Evolutionary conservation across 1,139 yeast genomes (phyloP).

Genomic region (Candida albicans): DNA sequence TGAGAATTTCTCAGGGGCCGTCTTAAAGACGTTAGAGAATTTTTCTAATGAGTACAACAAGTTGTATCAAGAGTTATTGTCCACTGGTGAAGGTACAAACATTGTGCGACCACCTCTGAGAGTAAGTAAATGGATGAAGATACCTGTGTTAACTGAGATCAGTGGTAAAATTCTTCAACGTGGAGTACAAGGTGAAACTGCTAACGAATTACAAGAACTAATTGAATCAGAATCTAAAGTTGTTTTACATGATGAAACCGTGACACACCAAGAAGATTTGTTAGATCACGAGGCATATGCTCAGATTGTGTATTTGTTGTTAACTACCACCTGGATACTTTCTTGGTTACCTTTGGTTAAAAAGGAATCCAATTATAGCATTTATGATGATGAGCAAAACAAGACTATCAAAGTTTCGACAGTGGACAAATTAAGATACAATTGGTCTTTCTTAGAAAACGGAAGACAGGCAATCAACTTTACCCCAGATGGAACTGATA

Average conservation of each 20-base stretch:
- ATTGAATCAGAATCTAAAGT: constrained; percentile 37
- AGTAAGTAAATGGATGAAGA: constrained; percentile 46
- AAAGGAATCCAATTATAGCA: constrained; percentile 38
- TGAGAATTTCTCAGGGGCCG: constrained; percentile 48
- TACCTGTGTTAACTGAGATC: constrained; percentile 34
- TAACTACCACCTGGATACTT: constrained; percentile 49
- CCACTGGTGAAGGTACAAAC: constrained; percentile 18
- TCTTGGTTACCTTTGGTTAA: constrained; percentile 57
- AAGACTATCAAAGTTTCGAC: constrained; percentile 22
- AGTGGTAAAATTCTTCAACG: constrained; percentile 29
- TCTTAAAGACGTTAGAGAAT: constrained; percentile 35
- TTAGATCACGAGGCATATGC: constrained; percentile 47
- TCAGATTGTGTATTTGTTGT: constrained; percentile 48
- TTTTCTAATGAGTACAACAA: constrained; percentile 32
- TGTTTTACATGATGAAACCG: constrained; percentile 23
- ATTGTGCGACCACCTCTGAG: constrained; percentile 27
- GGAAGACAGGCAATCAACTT: constrained; percentile 32
- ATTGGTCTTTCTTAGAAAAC: constrained; percentile 58
- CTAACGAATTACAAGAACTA: constrained; percentile 11
- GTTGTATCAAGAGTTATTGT: constrained; percentile 32
- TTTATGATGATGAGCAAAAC: constrained; percentile 26
- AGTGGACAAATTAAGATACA: constrained; percentile 49
- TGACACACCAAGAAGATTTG: constrained; percentile 37
- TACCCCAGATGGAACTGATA: constrained; percentile 22
- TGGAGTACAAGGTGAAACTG: constrained; percentile 2